Conservation (phyloP, 164 flowering plant genomes). For the Annona cherimola region DNA sequence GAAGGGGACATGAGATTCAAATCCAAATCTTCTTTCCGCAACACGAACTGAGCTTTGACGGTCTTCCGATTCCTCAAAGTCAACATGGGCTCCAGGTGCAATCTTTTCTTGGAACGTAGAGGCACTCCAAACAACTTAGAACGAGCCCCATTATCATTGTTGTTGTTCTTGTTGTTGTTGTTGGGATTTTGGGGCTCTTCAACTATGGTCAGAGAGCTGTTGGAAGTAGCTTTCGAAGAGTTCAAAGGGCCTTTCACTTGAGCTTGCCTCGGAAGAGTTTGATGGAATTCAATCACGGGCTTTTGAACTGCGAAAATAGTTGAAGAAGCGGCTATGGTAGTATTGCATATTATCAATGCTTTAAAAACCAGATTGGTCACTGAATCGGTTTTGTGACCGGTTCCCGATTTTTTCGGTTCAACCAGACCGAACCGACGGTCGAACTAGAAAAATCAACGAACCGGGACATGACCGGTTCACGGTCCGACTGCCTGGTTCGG, state of each 20-base stretch:
- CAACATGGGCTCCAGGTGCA: constrained; percentile 51
- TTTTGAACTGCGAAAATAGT: background rate
- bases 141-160: background rate
- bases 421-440: no score
- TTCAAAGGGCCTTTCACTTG: background rate
- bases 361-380: background rate
- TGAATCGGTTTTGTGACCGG: no score
- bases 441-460: no score
- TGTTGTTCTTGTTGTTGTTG: background rate
- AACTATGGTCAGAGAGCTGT: constrained; percentile 29
- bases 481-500: no score
- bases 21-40: constrained; percentile 63
- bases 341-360: constrained; percentile 14
- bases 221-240: constrained; percentile 13
- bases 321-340: no score
- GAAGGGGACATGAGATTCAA: constrained; percentile 83
- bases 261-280: background rate
- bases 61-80: constrained; percentile 21
- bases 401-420: no score
- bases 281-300: background rate
- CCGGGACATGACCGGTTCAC: no score
- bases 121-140: constrained; percentile 80
- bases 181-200: constrained; percentile 23
- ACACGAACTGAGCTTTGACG: constrained; percentile 45
- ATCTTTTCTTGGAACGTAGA: constrained; percentile 64